These are phyloP conservation scores for Lignosus rhinocerotis DNA, from an alignment of 1,284 basidiomycete genomes.

Conservation along the genomic window DNA sequence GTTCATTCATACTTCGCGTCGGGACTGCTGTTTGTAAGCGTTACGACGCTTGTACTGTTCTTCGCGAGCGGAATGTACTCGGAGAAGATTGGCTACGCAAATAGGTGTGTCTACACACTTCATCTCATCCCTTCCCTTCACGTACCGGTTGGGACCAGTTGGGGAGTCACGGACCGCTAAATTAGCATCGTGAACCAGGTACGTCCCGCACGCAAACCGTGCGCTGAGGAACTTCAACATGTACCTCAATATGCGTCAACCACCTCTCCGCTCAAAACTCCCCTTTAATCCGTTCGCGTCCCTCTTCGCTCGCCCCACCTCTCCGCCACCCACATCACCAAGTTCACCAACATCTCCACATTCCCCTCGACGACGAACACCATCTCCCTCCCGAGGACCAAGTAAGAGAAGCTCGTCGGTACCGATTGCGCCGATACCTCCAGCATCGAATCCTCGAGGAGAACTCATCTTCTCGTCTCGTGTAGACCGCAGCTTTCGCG, in stretches of 20 bases:
- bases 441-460: constrained; percentile 87
- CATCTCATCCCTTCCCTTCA: background rate
- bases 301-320: constrained; percentile 56
- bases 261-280: constrained; percentile 61
- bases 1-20: constrained; percentile 73
- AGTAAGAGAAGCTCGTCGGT: constrained; percentile 37
- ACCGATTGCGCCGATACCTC: constrained; percentile 83
- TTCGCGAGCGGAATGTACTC: constrained; percentile 96
- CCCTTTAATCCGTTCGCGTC: constrained; percentile 66
- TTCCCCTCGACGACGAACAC: constrained; percentile 35
- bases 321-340: constrained; percentile 30
- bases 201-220: constrained; percentile 95
- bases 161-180: background rate
- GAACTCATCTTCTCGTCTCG: constrained; percentile 95
- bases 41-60: constrained; percentile 91
- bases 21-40: constrained; percentile 79
- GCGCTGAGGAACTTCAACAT: constrained; percentile 93
- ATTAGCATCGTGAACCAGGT: constrained; percentile 49
- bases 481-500: constrained; percentile 81
- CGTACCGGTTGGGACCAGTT: background rate
- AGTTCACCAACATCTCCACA: constrained; percentile 31
- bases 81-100: constrained; percentile 95
- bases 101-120: constrained; percentile 54
- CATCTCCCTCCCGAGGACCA: constrained; percentile 43
- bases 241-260: constrained; percentile 91